Conservation (phyloP, 2,329 filamentous ascomycete genomes). For the Neoscytalidium dimidiatum region DNA sequence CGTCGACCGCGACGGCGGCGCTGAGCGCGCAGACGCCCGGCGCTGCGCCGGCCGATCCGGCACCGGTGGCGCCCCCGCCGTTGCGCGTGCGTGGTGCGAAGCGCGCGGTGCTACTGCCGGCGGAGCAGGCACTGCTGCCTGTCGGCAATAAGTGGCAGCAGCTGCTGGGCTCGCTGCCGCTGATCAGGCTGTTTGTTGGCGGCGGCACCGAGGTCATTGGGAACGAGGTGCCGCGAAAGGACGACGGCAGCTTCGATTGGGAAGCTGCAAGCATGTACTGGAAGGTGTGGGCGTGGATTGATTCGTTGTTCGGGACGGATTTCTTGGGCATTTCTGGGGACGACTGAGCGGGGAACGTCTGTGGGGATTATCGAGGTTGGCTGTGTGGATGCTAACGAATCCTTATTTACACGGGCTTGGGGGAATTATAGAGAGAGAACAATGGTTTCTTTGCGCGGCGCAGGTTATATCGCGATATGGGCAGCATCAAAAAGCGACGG, state of each 20-base stretch:
- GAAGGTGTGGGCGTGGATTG: slow-evolving; percentile 60
- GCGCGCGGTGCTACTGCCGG: slow-evolving; percentile 42
- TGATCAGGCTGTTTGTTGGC: slow-evolving; percentile 49
- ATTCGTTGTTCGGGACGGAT: slow-evolving; percentile 59
- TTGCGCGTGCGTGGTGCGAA: slow-evolving; percentile 39
- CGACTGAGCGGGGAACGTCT: slow-evolving; percentile 28
- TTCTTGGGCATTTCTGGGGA: slow-evolving; percentile 61
- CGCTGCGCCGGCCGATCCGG: background rate
- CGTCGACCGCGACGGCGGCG: slow-evolving; percentile 5
- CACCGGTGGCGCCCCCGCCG: slow-evolving; percentile 31
- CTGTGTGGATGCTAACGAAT: background rate
- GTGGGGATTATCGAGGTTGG: background rate
- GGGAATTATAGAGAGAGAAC: background rate
- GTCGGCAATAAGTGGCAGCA: slow-evolving; percentile 44
- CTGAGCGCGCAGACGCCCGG: slow-evolving; percentile 20
- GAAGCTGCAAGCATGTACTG: slow-evolving; percentile 63
- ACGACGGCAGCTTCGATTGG: slow-evolving; percentile 78
- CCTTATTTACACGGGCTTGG: background rate
- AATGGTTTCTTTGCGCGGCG: background rate
- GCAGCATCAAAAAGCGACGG: slow-evolving; percentile 17
- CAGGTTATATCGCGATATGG: background rate
- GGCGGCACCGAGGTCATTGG: slow-evolving; percentile 65
- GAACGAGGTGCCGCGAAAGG: slow-evolving; percentile 70
- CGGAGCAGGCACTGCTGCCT: slow-evolving; percentile 51
- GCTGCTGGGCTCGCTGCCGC: slow-evolving; percentile 50